Evolutionary conservation across 2,329 filamentous ascomycete species (phyloP).

Genomic region (Pseudogymnoascus sp.): DNA sequence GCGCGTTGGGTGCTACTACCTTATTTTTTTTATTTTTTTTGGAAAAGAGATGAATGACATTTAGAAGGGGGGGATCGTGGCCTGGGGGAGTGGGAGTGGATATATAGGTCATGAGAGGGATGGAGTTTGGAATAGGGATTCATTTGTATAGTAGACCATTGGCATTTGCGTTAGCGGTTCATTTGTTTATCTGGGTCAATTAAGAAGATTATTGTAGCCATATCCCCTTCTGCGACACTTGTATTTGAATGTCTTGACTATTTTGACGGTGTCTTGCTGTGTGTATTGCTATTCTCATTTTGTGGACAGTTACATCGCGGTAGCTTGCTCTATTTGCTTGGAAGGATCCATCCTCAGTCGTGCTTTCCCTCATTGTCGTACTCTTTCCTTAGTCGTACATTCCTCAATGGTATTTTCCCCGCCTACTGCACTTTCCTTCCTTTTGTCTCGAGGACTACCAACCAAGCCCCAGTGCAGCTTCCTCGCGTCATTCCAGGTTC

Average conservation of each 20-base stretch:
- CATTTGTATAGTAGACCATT: not conserved
- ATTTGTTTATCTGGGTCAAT: not conserved
- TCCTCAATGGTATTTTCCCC: too few relatives aligned
- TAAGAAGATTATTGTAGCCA: not conserved
- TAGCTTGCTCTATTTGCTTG: not conserved
- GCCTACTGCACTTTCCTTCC: too few relatives aligned
- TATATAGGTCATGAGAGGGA: not conserved
- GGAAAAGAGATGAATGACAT: not conserved
- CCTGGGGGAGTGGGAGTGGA: not conserved
- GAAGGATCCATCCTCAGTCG: not conserved
- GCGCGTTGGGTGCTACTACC: not conserved
- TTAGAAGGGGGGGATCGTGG: not conserved
- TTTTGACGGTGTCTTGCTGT: not conserved
- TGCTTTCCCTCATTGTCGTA: too few relatives aligned
- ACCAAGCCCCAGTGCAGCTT: too few relatives aligned
- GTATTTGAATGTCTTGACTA: not conserved
- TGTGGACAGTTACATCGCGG: not conserved
- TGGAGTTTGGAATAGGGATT: not conserved
- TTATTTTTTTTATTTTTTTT: not conserved
- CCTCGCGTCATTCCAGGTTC: too few relatives aligned
- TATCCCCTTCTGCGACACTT: not conserved
- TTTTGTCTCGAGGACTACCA: too few relatives aligned
- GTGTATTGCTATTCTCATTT: not conserved
- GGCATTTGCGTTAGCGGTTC: slow-evolving; percentile 2
- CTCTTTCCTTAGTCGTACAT: too few relatives aligned